A percentile compares a stretch with the other conserved stretches of the same genome.
These are phyloP conservation scores for Atractiella rhizophila DNA, from an alignment of 768 basidiomycete genomes.

Conservation along the genomic window DNA sequence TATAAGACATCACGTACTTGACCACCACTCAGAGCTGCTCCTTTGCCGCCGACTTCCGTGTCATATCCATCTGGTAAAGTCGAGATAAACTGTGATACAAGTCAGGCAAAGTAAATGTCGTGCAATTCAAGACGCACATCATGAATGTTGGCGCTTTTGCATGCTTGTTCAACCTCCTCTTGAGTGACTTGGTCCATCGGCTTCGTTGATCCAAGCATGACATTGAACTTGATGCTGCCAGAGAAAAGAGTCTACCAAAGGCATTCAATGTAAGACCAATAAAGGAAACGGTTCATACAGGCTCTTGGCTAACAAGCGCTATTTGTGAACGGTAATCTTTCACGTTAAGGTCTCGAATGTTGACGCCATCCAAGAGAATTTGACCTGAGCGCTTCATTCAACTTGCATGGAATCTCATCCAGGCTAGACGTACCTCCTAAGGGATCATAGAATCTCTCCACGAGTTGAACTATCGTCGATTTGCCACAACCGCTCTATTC, in stretches of 20 bases:
- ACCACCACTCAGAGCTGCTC: conserved; percentile 15
- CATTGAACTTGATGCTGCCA: conserved; percentile 26
- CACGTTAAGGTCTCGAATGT: conserved; percentile 24
- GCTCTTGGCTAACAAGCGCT: conserved; percentile 27
- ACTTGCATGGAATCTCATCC: conserved; percentile 9
- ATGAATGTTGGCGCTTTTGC: conserved; percentile 20
- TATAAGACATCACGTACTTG: conserved; percentile 13
- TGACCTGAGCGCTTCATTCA: conserved; percentile 22
- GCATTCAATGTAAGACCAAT: neutral
- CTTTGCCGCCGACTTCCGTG: conserved; percentile 18
- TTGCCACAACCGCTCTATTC: conserved; percentile 27
- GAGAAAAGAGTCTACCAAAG: conserved; percentile 22
- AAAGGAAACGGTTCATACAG: conserved; percentile 7
- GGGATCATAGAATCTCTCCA: conserved; percentile 18
- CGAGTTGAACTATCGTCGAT: conserved; percentile 24
- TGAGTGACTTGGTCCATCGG: conserved; percentile 25
- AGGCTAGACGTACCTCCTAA: conserved; percentile 1
- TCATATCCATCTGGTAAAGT: conserved; percentile 17
- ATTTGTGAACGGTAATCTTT: conserved; percentile 23
- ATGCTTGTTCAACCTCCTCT: conserved; percentile 24
- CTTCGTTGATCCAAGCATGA: conserved; percentile 25
- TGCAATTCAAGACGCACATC: neutral
- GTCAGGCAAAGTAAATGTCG: neutral
- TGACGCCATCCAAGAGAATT: conserved; percentile 23
- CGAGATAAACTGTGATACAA: conserved; percentile 14